Base-by-base conservation (phyloP, 2,329 filamentous ascomycete species). In the Dactylonectria macrodidyma region DNA sequence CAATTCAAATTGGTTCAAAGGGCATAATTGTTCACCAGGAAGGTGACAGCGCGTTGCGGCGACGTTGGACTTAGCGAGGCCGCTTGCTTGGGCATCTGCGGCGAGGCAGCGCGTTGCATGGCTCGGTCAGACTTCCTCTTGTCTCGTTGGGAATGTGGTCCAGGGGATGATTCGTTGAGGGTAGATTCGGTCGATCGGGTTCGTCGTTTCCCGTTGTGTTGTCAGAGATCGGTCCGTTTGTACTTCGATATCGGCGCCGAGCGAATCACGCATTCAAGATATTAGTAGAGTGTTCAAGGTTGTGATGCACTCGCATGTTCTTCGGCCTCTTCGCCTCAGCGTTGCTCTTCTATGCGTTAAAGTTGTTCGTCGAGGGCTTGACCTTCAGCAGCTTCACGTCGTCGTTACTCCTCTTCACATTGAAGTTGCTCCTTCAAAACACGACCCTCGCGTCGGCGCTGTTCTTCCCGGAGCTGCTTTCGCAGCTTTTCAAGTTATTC, bases 141-240 rank as follows among this genome's bases (percentile, higher is more conserved):
- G 77, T 54, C 59, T 65, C 47, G 22, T 60, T 46, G 73, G 56
- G 62, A 81, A 84, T 62, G 78, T 72, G 19, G 75, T 60, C 80
- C 78, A 83, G 2, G 77, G 80, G 30, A 80, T 68, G 34, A 84
- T 82, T 51, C 75, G 75, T 72, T 65, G 69, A 67, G 81, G 81
- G 62, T 67, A 82, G 16, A 79, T 67, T 61, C 79, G 77, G 59
- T 78, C 78, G 58, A 63, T 66, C 14, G 78, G 77, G 51, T 81
- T 77, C 1, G 78, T 82, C 2, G 74, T 76, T 78, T 67, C 54
- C 78, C 80, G 19, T 73, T 81, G 73, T 14, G 78, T 81, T 3
- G 77, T 82, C 12, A 73, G 59, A 52, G 76, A 76, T 11, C 38
- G 70, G 51, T 79, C 71, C n/a, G 78, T 81, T 0, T 80, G 66